Evolutionary conservation across 2,329 filamentous ascomycete genomes (phyloP), one percentile per base, ranked within the genome.

Genomic region (Colletotrichum sp.): DNA sequence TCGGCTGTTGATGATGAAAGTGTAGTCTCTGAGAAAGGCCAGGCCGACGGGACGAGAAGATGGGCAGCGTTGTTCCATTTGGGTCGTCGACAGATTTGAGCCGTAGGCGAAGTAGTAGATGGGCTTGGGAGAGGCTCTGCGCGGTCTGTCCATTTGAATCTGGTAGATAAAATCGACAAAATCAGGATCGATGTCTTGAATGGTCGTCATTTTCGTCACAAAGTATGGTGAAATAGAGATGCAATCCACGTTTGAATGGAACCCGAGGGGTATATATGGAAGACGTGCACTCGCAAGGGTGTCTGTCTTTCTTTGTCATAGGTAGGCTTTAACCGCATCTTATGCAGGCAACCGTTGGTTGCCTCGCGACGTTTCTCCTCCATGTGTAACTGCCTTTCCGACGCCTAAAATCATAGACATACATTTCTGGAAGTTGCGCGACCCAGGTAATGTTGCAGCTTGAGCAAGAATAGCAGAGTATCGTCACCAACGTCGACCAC

Each of bases 61-160:
- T 70, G 91, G 92, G 81, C 94, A 95, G 69, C 93, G 92, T 62
- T 82, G 79, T 6, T 79, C 79, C 94, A 95, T 95, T 83, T 95
- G 93, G 32, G 87, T 83, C 1, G 88, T 88, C 82, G 92, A 94
- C 74, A 95, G 88, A 82, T 95, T 95, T 82, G 90, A 92, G 77
- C 93, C 94, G 83, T 94, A 95, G 80, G 90, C 94, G 81, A 95
- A 94, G 86, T 94, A 94, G 78, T 92, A 65, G 30, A 34, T 4
- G 6, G n/a, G 8, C 7, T 63, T 21, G 28, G 28, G 28, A 28
- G 8, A 28, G 28, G 28, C 28, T 28, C 28, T 28, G 28, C 28
- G 28, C 28, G 28, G 28, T 28, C 28, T 28, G 28, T 28, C 28
- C 28, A 28, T 28, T 28, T 28, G 28, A 28, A 28, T 28, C 28